These are phyloP conservation scores for Straminergon stramineum DNA, from an alignment of 225 moss, liverwort and hornwort genomes.

Conservation along the genomic window DNA sequence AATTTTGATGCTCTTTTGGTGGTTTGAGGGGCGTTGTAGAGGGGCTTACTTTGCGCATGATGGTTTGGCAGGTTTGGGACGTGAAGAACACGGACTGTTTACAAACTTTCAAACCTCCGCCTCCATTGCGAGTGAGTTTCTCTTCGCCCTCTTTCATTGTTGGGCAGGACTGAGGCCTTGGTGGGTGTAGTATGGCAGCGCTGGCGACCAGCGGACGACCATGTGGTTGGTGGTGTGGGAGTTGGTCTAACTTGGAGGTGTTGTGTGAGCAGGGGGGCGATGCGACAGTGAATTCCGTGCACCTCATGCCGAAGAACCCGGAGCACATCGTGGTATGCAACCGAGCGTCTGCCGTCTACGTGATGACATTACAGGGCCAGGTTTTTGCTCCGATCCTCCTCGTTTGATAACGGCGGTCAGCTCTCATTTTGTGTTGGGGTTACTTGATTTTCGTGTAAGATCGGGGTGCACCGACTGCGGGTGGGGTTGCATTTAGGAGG, in stretches of 20 bases:
- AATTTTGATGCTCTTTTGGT: neutral
- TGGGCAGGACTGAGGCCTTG: neutral
- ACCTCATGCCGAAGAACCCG: constrained; percentile 77
- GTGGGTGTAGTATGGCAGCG: neutral
- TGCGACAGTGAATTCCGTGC: constrained; percentile 81
- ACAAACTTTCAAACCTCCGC: constrained; percentile 96
- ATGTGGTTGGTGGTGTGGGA: neutral
- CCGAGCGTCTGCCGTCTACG: constrained; percentile 85
- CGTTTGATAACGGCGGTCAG: no score
- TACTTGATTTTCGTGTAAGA: neutral
- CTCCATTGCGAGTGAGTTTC: constrained; percentile 73
- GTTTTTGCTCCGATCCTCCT: constrained; percentile 11
- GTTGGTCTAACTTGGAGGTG: neutral
- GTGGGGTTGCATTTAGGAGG: neutral
- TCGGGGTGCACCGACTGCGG: neutral
- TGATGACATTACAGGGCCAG: constrained; percentile 99
- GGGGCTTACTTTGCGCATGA: neutral
- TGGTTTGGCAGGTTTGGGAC: constrained; percentile 84
- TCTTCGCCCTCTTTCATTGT: neutral
- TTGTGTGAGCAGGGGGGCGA: constrained; percentile 56
- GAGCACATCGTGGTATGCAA: constrained; percentile 90
- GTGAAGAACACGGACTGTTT: constrained; percentile 84
- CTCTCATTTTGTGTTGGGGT: neutral
- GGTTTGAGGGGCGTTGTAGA: neutral
- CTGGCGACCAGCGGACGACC: neutral